These are phyloP conservation scores for Amborella trichopoda DNA, from an alignment of 164 flowering plant genomes.

Conservation along the genomic window DNA sequence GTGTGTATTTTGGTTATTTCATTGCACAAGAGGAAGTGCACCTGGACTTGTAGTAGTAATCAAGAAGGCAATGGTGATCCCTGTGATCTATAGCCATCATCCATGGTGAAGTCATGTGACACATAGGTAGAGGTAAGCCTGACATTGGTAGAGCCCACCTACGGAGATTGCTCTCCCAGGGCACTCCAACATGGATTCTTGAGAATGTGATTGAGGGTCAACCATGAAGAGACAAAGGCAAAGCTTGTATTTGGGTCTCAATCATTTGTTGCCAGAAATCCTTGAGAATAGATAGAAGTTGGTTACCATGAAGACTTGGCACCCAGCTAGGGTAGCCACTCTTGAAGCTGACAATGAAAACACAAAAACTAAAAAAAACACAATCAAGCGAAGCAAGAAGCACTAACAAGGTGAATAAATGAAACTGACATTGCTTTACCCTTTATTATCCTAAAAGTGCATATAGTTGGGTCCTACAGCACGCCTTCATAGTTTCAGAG, in stretches of 20 bases:
- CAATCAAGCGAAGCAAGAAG: not conserved
- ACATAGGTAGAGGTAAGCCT: conserved; percentile 10
- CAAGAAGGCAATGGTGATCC: conserved; percentile 67
- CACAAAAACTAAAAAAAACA: not conserved
- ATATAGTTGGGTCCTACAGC: not conserved
- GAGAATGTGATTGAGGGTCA: no score
- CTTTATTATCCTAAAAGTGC: not conserved
- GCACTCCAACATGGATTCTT: conserved; percentile 22
- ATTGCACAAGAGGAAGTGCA: conserved; percentile 8
- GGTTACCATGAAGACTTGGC: conserved; percentile 61
- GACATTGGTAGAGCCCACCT: conserved; percentile 11
- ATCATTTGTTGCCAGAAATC: conserved; percentile 47
- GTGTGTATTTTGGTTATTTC: conserved; percentile 5
- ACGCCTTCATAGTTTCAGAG: not conserved
- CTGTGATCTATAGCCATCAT: conserved; percentile 40
- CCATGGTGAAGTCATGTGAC: conserved; percentile 41
- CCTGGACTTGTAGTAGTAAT: conserved; percentile 68
- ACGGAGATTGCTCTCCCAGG: conserved; percentile 22
- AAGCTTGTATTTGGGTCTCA: no score
- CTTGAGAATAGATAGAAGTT: conserved; percentile 45
- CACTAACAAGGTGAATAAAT: not conserved
- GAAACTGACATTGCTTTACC: not conserved
- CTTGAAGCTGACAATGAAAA: conserved; percentile 58
- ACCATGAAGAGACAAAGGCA: no score
- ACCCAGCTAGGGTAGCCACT: conserved; percentile 82